Percentiles rank a stretch among this genome's conserved stretches.
phyloP scores from a whole-genome alignment of 345 rosid genomes.

The Mercurialis annua region DNA sequence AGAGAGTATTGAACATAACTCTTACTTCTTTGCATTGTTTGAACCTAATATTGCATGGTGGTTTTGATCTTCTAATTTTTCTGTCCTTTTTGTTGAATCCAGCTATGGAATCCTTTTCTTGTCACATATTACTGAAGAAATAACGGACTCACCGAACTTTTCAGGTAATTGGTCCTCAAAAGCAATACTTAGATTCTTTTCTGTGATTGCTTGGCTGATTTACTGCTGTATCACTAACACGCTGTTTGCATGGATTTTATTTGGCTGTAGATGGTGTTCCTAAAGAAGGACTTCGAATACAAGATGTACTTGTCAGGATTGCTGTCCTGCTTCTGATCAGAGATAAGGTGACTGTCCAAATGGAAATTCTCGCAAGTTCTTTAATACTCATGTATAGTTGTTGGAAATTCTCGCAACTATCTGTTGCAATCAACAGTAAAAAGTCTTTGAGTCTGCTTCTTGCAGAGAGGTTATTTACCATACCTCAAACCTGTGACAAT shows the following conservation, averaged over 20 bases:
- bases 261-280: constrained; percentile 91
- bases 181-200: constrained; percentile 3
- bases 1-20: constrained; percentile 45
- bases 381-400: not conserved
- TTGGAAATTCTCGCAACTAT: too few species aligned
- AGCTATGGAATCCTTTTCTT: constrained; percentile 78
- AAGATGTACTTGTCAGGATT: constrained; percentile 82
- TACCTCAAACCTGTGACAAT: too few species aligned
- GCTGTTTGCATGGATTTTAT: constrained; percentile 6
- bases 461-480: too few species aligned
- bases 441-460: too few species aligned
- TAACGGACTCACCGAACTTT: constrained; percentile 60
- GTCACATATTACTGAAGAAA: constrained; percentile 69
- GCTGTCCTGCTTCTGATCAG: constrained; percentile 59
- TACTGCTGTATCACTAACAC: constrained; percentile 11
- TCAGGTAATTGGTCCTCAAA: constrained; percentile 50
- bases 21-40: constrained; percentile 6
- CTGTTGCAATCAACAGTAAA: too few species aligned
- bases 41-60: constrained; percentile 2
- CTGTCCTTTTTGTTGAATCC: constrained; percentile 10
- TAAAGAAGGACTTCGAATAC: constrained; percentile 93
- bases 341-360: constrained; percentile 62
- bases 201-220: not conserved
- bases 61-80: constrained; percentile 11
- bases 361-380: not conserved